Percentiles rank a stretch among this genome's conserved stretches.
Conservation (phyloP, 1,284 basidiomycete genomes). For the Puccinia hordei region DNA sequence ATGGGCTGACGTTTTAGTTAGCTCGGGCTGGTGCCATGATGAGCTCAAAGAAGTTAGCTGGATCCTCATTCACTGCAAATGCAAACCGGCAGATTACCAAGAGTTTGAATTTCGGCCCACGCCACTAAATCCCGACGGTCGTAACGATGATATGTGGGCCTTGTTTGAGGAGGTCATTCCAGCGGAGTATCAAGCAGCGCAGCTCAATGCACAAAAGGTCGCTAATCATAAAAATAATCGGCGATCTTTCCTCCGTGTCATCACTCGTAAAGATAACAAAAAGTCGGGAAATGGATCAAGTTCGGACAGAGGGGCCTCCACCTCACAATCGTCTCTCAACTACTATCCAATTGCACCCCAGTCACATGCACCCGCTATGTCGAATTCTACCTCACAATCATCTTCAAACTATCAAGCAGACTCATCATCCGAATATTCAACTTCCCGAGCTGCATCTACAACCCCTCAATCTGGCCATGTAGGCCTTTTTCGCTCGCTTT, state of each 20-base stretch:
- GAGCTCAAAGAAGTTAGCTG: slow-evolving; percentile 57
- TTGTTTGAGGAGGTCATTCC: slow-evolving; percentile 57
- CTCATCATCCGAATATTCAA: background rate
- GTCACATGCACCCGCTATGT: background rate
- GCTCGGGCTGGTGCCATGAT: slow-evolving; percentile 57
- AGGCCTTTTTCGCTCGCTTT: slow-evolving; percentile 5
- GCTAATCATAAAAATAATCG: background rate
- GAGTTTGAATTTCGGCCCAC: slow-evolving; percentile 25
- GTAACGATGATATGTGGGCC: slow-evolving; percentile 56
- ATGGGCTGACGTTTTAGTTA: slow-evolving; percentile 57
- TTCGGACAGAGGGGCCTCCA: background rate
- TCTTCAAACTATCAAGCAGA: background rate
- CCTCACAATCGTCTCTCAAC: background rate
- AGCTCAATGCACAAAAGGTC: background rate
- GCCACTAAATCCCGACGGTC: slow-evolving; percentile 47
- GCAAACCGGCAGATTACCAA: slow-evolving; percentile 51
- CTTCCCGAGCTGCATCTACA: background rate
- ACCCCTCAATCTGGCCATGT: background rate
- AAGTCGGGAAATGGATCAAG: background rate
- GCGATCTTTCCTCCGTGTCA: slow-evolving; percentile 22
- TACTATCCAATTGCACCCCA: slow-evolving; percentile 8
- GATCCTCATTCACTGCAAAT: slow-evolving; percentile 56
- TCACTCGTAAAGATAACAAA: slow-evolving; percentile 28
- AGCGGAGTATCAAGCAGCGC: slow-evolving; percentile 53
- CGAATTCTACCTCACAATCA: background rate